Evolutionary conservation across 148 eudicot species (phyloP), one percentile per base, ranked within the genome.

Genomic region (Dysphania ambrosioides): DNA sequence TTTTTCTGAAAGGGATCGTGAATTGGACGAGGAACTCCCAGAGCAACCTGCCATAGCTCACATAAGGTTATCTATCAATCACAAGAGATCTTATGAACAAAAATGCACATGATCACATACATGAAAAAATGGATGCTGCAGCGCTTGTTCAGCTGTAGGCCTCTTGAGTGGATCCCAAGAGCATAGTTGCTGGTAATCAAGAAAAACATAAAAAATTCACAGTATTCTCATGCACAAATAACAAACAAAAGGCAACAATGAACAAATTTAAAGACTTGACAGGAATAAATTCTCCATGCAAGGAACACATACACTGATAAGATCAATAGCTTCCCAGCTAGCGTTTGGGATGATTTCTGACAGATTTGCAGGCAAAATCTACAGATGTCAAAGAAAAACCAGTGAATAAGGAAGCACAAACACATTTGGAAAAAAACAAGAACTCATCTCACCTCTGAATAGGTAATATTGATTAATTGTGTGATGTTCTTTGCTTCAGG

Each of bases 161-260:
- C 98, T 88, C 76, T 79, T 87, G 56, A 77, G 74, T 67, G 98
- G 96, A 80, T 94, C 97, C 98, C 98, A 94, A 53, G 93, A 88
- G 76, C 88, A 91, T 41, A 94, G 91, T 84, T 81, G 87, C 97
- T 91, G 85, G 74, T 0, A 38, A 27, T 36, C 6, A 47, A 60
- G 32, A 58, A 64, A 66, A 67, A 34, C 6, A 53, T 4, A 67
- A 74, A 42, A 78, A 44, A 72, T 68, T 35, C 34, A 75, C 35
- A 51, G 8, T 19, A 72, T 32, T 16, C 26, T 32, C 24, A 36
- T 12, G 70, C 49, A 66, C 18, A 67, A 41, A 40, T 1, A 44
- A 67, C 32, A 71, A 61, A 21, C 18, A 26, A 71, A 63, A 69
- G 31, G 44, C 26, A 74, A 56, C 35, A n/a, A 31, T 62, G 68